Conservation (phyloP, 2,329 filamentous ascomycete species). For the Pleurostoma richardsiae region DNA sequence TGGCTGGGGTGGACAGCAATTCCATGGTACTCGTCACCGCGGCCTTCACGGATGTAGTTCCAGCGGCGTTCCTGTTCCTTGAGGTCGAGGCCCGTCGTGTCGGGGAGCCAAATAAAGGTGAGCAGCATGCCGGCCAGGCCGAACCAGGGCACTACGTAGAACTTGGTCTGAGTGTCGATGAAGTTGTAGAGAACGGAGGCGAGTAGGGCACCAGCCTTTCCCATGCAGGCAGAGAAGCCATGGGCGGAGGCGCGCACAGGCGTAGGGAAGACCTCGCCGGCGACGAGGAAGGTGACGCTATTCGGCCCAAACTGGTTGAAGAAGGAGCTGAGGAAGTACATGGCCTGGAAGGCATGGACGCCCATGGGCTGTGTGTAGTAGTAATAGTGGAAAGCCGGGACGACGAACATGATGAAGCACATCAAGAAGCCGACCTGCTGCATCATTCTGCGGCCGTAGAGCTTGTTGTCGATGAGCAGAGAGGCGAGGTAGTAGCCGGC, state of each 20-base stretch:
- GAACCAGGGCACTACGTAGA: conserved; percentile 94
- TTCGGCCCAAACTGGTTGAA: conserved; percentile 99
- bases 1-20: conserved; percentile 88
- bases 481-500: conserved; percentile 87
- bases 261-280: conserved; percentile 93
- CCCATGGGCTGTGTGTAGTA: conserved; percentile 71
- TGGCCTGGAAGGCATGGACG: conserved; percentile 88
- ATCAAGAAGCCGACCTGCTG: conserved; percentile 90
- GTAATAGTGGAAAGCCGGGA: conserved; percentile 82
- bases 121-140: conserved; percentile 81
- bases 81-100: conserved; percentile 92
- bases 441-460: conserved; percentile 95
- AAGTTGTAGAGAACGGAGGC: conserved; percentile 93
- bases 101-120: conserved; percentile 84
- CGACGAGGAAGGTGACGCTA: conserved; percentile 91
- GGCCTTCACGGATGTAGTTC: conserved; percentile 76
- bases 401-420: conserved; percentile 88
- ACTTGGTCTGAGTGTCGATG: conserved; percentile 78
- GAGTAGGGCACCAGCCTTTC: conserved; percentile 82
- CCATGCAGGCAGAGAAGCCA: conserved; percentile 87
- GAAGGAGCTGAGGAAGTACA: conserved; percentile 97
- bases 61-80: conserved; percentile 97
- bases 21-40: conserved; percentile 81
- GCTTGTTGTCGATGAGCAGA: conserved; percentile 89
- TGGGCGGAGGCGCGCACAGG: conserved; percentile 90